These are phyloP conservation scores for Leishmania major DNA, from an alignment of 208 protist species.

Conservation along the genomic window DNA sequence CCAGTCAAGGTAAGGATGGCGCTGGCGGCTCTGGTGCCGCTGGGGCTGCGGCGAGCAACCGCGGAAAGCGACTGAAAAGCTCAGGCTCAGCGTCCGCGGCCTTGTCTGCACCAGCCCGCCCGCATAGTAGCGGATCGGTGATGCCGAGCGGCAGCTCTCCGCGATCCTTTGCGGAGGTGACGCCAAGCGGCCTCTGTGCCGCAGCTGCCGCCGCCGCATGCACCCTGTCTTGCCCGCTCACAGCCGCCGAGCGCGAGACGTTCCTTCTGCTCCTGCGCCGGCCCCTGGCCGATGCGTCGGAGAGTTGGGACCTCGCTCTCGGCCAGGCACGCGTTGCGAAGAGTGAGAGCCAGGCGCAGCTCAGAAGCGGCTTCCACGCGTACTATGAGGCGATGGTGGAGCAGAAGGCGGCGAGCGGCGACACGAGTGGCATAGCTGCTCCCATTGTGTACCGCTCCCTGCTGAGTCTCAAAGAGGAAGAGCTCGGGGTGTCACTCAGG, in stretches of 20 bases:
- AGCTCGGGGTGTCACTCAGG: not conserved
- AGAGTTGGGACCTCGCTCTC: constrained; percentile 10
- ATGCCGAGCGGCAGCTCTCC: not conserved
- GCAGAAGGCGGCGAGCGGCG: constrained; percentile 8
- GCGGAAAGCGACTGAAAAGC: constrained; percentile 9
- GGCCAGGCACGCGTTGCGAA: constrained; percentile 1
- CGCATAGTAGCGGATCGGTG: not conserved
- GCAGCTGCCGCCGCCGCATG: not conserved
- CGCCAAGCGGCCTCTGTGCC: not conserved
- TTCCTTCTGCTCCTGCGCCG: constrained; percentile 13
- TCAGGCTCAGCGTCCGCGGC: not conserved
- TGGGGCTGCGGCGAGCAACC: not conserved
- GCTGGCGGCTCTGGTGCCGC: not conserved
- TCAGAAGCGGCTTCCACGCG: constrained; percentile 14
- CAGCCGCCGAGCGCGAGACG: constrained; percentile 24
- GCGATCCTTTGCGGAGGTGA: not conserved
- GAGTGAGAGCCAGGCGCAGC: constrained; percentile 4
- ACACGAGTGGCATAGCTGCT: not conserved
- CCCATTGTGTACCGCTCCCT: constrained; percentile 22
- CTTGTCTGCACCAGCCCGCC: not conserved
- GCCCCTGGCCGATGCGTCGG: constrained; percentile 14
- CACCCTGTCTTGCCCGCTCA: constrained; percentile 22
- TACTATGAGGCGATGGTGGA: constrained; percentile 23
- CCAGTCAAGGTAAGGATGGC: constrained; percentile 10
- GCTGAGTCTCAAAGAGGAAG: constrained; percentile 21